Percentiles rank a stretch among this genome's conserved stretches.
Evolutionary conservation across 148 eudicot species (phyloP).

Genomic region (Camellia sinensis): DNA sequence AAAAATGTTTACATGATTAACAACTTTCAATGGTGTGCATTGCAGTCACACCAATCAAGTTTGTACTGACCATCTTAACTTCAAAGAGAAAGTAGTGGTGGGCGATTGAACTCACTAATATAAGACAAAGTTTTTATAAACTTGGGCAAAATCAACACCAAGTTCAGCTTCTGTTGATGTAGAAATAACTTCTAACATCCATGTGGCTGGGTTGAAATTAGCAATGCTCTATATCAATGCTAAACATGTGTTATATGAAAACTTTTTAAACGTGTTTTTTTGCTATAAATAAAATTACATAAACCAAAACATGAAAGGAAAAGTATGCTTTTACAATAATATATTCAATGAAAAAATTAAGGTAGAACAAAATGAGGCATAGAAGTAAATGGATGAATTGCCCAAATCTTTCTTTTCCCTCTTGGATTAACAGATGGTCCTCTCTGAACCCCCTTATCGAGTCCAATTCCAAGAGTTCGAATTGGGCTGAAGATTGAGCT

Average conservation of each 20-base stretch:
- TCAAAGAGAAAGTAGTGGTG: not conserved
- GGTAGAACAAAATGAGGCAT: too few relatives aligned
- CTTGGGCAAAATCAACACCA: conserved; percentile 60
- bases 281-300: too few relatives aligned
- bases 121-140: conserved; percentile 46
- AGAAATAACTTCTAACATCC: conserved; percentile 88
- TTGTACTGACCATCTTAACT: not conserved
- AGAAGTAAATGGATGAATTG: too few relatives aligned
- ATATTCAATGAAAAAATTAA: too few relatives aligned
- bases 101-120: conserved; percentile 48
- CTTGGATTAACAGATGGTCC: conserved; percentile 81
- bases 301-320: too few relatives aligned
- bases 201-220: conserved; percentile 87
- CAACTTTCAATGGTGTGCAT: not conserved
- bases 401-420: conserved; percentile 31
- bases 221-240: too few relatives aligned
- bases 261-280: too few relatives aligned
- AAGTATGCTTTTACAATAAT: too few relatives aligned
- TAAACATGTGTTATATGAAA: too few relatives aligned
- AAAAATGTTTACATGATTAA: not conserved
- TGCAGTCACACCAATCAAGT: not conserved
- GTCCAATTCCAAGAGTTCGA: conserved; percentile 5
- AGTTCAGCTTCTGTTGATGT: conserved; percentile 63
- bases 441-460: conserved; percentile 21
- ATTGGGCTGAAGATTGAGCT: not conserved